Evolutionary conservation across 441 rosid species (phyloP), one percentile per base, ranked within the genome.

Genomic region (Breynia disticha): DNA sequence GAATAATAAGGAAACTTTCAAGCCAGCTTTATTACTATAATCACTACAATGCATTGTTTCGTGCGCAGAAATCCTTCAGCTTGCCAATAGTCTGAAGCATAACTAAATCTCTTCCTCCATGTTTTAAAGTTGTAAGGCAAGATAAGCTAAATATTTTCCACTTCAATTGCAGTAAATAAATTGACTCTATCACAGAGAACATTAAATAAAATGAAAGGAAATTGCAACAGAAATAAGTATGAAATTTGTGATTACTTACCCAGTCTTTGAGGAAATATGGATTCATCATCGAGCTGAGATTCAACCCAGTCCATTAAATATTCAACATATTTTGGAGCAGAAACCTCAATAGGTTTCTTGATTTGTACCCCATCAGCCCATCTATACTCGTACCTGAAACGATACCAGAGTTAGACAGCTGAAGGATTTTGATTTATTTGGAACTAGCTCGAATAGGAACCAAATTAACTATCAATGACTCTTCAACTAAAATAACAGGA

Each of bases 331-430:
- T 87, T 90, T 58, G 98, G 97, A 67, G 96, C 96, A 54, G 98
- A 90, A 52, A 90, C 98, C 67, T 90, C 98, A 8, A 90, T 90
- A 5, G 98, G 98, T 70, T 85, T 90, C 82, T 90, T 90, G 68
- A 87, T 87, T 74, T 85, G 96, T 19, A 90, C 95, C 49, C 96
- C 98, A 79, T 90, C 98, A 37, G 98, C 98, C 98, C 98, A 90
- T 76, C 98, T 76, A 67, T 90, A 87, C 46, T 90, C 98, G 16
- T 90, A 90, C 79, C 98, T 87, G 80, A 49, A 62, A 67, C 16
- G 28, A 70, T 52, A 43, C 61, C 19, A 46, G 16, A 18, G 38
- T 47, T 16, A 53, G 22, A 37, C 18, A 8, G 11, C 22, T 37
- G 45, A 57, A 45, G 22, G 13, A 12, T 16, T 41, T 47, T 17